Base-by-base conservation (phyloP, 1,284 basidiomycete genomes). In the Cystobasidiaceae sp. region DNA sequence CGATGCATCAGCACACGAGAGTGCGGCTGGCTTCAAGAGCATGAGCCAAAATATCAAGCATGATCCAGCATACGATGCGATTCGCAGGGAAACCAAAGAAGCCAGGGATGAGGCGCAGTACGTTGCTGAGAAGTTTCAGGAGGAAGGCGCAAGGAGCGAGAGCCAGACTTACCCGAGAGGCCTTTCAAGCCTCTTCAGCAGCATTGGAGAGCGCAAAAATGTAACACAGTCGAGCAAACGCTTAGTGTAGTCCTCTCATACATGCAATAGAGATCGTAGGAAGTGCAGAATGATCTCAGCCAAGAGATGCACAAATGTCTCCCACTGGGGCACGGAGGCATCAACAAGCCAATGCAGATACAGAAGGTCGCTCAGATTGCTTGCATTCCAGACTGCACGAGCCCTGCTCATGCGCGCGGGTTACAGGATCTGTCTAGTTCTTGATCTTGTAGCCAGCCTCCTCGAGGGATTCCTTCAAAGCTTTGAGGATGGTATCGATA, bases 401-500 rank as follows among this genome's bases (percentile, higher is more conserved):
- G n/a, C n/a, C n/a, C n/a, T n/a, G n/a, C n/a, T n/a, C n/a, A n/a
- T n/a, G n/a, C n/a, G n/a, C n/a, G n/a, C n/a, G n/a, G n/a, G n/a
- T n/a, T n/a, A n/a, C n/a, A n/a, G n/a, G n/a, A n/a, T n/a, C n/a
- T n/a, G n/a, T n/a, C n/a, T n/a, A 19, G 21, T 49, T 28, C 48
- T 62, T 37, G 44, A 33, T 61, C 69, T 77, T 75, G 74, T 78
- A 77, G 27, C 78, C 79, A 41, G 76, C 76, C 70, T 81, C 81
- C 37, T 73, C 75, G 49, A 83, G 74, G 4, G 79, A 75, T 58
- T 79, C 87, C 73, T 82, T 82, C 75, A 96, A 78, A 1, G 83
- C 84, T 33, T 81, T 77, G 67, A 92, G 81, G 65, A 96, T 80
- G 75, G 80, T 85, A 71, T 91, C 86, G 17, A 96, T 76, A 77